Evolutionary conservation across 2,329 filamentous ascomycete genomes (phyloP), one percentile per base, ranked within the genome.

Genomic region (Colletotrichum cordylinicola): DNA sequence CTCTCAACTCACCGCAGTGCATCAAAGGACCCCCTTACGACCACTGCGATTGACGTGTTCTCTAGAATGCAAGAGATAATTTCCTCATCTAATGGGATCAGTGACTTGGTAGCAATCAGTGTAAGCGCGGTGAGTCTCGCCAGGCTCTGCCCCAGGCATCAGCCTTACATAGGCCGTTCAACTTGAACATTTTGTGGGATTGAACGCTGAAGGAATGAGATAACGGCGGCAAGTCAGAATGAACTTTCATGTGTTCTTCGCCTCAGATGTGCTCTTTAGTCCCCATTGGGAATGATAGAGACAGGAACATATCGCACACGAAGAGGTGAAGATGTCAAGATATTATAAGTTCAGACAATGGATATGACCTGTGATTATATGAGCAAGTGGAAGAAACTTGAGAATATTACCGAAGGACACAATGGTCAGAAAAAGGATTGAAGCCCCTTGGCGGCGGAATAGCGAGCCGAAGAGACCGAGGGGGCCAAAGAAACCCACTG

Each of bases 401-500:
- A 48, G n/a, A 3, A 27, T 27, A 24, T 24, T 24, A 27, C 24
- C 24, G 4, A 24, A 24, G 24, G 24, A 27, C n/a, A n/a, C n/a
- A n/a, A n/a, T 1, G 24, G 24, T 5, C 24, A 27, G 10, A 21
- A 48, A 48, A n/a, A 27, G 35, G 18, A 27, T 15, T 6, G 39
- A 43, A 6, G 61, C n/a, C 16, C 58, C 69, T 72, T 72, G 69
- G 69, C 62, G 62, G 29, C 69, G 62, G 62, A 43, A 67, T n/a
- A 73, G 21, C 16, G 24, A 72, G 64, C 73, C 73, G 73, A 75
- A 37, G 62, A 27, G 69, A 48, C 55, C 72, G 60, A 71, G 35
- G 15, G 31, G 7, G 29, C 72, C 48, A 37, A 72, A 52, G 65
- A 31, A 43, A 55, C 33, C 27, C 67, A 31, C 37, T 61, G 43